These are phyloP conservation scores for Camptophora hylomeconis DNA, from an alignment of 2,329 filamentous ascomycete genomes.

Conservation along the genomic window DNA sequence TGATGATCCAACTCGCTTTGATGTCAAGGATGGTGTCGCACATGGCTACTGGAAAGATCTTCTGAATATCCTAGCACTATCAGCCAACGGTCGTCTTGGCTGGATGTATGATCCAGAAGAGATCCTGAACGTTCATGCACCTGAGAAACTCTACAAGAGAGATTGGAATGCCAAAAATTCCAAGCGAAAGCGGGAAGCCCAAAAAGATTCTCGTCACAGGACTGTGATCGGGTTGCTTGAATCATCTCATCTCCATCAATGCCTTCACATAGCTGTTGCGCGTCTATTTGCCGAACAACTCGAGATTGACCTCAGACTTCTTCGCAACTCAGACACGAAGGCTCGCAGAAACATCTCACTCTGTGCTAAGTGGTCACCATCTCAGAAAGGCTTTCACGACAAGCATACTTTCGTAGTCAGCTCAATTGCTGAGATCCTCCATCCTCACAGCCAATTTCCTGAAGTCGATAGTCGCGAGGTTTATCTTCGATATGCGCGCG, in stretches of 20 bases:
- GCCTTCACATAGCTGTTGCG: constrained; percentile 40
- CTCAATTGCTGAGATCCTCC: constrained; percentile 44
- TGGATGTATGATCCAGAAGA: constrained; percentile 25
- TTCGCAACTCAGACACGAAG: constrained; percentile 28
- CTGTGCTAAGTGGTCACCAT: constrained; percentile 49
- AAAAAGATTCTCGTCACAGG: constrained; percentile 29
- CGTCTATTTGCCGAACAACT: constrained; percentile 46
- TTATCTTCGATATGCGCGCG: constrained; percentile 42
- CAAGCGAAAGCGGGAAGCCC: constrained; percentile 17
- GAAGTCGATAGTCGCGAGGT: constrained; percentile 29
- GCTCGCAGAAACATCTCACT: constrained; percentile 38
- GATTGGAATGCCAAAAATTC: constrained; percentile 5
- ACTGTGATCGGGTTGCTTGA: constrained; percentile 29
- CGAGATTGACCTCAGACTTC: constrained; percentile 30
- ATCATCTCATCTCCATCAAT: constrained; percentile 35
- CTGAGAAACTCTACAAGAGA: constrained; percentile 19
- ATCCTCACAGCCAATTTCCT: constrained; percentile 26
- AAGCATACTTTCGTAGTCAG: constrained; percentile 44
- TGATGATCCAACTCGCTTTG: constrained; percentile 23
- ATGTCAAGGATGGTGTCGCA: constrained; percentile 36
- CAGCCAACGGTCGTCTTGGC: constrained; percentile 35
- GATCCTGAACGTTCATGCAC: constrained; percentile 31
- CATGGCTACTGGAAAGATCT: constrained; percentile 54
- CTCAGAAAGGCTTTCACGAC: constrained; percentile 42
- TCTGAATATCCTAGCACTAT: constrained; percentile 42